Evolutionary conservation across 495 filamentous ascomycete genomes (phyloP).

Genomic region (Patellaria atrata): DNA sequence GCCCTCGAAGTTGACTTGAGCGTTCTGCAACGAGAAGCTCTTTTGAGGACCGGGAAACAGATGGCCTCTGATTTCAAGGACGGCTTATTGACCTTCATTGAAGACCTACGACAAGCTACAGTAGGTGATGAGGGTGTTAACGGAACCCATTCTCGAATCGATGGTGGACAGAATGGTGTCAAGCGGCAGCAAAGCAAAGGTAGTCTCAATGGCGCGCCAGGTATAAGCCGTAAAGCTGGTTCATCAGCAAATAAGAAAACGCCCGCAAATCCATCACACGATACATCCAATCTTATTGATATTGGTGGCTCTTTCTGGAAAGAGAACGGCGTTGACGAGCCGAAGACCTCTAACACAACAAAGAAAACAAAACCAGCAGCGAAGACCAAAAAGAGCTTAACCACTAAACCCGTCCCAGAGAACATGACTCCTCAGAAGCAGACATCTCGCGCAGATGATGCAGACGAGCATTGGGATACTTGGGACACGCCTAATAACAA

Average conservation of each 20-base stretch:
- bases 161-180: conserved; percentile 26
- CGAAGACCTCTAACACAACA: conserved; percentile 7
- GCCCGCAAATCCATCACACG: background rate
- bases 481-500: conserved; percentile 23
- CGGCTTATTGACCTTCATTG: conserved; percentile 92
- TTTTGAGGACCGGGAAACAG: conserved; percentile 60
- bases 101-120: conserved; percentile 87
- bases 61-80: conserved; percentile 81
- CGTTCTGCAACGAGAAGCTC: conserved; percentile 31
- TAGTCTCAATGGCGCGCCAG: conserved; percentile 34
- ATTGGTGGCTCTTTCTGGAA: conserved; percentile 26
- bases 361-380: conserved; percentile 17
- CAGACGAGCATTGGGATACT: conserved; percentile 22
- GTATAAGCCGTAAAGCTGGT: conserved; percentile 7
- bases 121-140: conserved; percentile 80
- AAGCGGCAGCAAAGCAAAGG: conserved; percentile 25
- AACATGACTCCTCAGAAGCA: conserved; percentile 1
- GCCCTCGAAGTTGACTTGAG: conserved; percentile 25
- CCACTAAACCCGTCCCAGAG: conserved; percentile 13
- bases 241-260: conserved; percentile 7
- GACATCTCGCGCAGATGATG: conserved; percentile 8
- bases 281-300: conserved; percentile 7
- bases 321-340: conserved; percentile 22
- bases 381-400: conserved; percentile 9
- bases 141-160: conserved; percentile 32